A percentile compares a stretch with the other conserved stretches of the same genome.
Conservation (phyloP, 169 alveolate species). For the Cryptosporidium sp. region DNA sequence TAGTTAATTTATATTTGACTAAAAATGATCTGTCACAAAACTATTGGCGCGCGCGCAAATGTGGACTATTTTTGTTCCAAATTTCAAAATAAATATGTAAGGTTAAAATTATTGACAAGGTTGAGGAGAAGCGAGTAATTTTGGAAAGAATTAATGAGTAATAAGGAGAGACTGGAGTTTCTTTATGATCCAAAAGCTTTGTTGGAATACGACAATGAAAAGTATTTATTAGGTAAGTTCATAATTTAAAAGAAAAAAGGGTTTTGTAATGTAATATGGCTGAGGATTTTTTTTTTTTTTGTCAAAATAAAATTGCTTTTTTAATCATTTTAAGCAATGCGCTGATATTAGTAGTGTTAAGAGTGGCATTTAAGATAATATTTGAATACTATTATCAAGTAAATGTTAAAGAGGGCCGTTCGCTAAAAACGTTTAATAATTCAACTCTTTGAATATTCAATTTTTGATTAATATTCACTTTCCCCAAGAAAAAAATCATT, state of each 20-base stretch:
- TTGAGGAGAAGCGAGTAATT: background rate
- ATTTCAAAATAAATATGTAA: no score
- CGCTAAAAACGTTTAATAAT: no score
- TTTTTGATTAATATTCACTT: no score
- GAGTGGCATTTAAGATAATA: no score
- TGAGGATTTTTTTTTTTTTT: background rate
- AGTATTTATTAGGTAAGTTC: constrained; percentile 61
- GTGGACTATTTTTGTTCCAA: background rate
- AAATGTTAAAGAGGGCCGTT: no score
- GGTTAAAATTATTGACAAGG: background rate
- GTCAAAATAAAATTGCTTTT: background rate
- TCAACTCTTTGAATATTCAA: no score
- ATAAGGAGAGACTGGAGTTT: constrained; percentile 61
- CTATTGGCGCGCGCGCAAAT: background rate
- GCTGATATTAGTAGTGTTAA: no score
- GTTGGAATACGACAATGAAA: constrained; percentile 66
- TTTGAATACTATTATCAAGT: no score
- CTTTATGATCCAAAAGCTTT: constrained; percentile 63
- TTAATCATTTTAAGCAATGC: background rate
- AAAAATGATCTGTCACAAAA: background rate
- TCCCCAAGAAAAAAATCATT: no score
- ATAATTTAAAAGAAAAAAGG: background rate
- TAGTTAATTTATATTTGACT: no score
- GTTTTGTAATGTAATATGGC: background rate
- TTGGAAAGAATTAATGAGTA: constrained; percentile 6